Conservation (phyloP, 1,284 basidiomycete species). For the Polyporus tsugae region DNA sequence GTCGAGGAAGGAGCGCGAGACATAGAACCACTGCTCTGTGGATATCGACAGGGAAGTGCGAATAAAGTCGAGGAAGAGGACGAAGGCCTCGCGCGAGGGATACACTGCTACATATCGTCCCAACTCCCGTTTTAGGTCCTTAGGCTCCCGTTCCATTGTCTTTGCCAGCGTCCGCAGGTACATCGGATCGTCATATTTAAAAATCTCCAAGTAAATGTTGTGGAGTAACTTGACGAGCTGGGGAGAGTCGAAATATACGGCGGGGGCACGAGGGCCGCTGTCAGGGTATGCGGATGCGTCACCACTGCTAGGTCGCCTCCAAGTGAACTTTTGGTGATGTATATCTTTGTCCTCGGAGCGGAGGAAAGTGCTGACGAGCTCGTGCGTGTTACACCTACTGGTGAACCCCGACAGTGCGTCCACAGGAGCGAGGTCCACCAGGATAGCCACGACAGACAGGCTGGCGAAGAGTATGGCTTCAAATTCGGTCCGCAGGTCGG, state of each 20-base stretch:
- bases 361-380: conserved; percentile 39
- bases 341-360: conserved; percentile 33
- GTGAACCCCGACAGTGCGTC: conserved; percentile 52
- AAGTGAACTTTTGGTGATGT: conserved; percentile 52
- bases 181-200: conserved; percentile 46
- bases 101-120: conserved; percentile 26
- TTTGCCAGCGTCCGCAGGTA: conserved; percentile 23
- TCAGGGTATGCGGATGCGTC: conserved; percentile 33
- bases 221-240: conserved; percentile 53
- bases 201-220: conserved; percentile 57
- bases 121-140: not conserved
- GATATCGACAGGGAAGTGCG: conserved; percentile 43
- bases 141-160: conserved; percentile 30
- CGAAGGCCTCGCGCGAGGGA: conserved; percentile 41
- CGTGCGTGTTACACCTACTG: conserved; percentile 52
- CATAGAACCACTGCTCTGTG: conserved; percentile 38
- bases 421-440: conserved; percentile 52
- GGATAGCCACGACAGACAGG: conserved; percentile 46
- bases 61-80: conserved; percentile 47
- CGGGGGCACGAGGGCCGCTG: not conserved
- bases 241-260: conserved; percentile 39
- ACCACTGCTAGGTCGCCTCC: conserved; percentile 47
- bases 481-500: conserved; percentile 44
- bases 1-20: conserved; percentile 42
- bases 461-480: conserved; percentile 47